These are phyloP conservation scores for Solanum etuberosum DNA, from an alignment of 257 asterid species.

Conservation along the genomic window DNA sequence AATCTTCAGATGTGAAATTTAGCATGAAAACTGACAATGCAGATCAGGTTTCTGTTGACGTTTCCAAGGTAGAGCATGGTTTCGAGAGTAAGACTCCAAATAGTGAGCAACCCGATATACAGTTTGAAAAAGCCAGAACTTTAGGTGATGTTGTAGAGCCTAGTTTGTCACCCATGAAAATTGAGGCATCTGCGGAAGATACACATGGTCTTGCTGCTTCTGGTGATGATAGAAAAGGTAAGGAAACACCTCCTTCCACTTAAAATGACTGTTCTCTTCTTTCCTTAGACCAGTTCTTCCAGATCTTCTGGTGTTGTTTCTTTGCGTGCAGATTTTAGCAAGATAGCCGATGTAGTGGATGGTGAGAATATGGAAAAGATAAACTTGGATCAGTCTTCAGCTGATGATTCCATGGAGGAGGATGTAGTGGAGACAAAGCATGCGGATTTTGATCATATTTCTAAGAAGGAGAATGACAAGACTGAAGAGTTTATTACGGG, in stretches of 20 bases:
- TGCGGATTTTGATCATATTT: conserved; percentile 5
- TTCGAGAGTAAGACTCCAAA: conserved; percentile 8
- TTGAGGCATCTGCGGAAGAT: conserved; percentile 4
- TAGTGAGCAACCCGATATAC: conserved; percentile 10
- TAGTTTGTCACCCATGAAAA: conserved; percentile 4
- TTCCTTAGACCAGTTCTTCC: background rate
- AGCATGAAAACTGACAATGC: conserved; percentile 19
- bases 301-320: background rate
- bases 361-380: conserved; percentile 23
- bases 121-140: conserved; percentile 7
- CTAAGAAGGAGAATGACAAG: conserved; percentile 2
- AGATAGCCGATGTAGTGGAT: conserved; percentile 7
- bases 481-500: conserved; percentile 1
- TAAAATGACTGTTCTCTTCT: background rate
- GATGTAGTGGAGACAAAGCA: conserved; percentile 17
- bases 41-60: conserved; percentile 10
- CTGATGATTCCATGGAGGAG: conserved; percentile 33
- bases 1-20: conserved; percentile 4
- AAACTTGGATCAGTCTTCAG: conserved; percentile 24
- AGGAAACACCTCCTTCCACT: background rate
- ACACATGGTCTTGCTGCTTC: conserved; percentile 8
- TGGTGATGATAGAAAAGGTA: conserved; percentile 15
- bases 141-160: background rate
- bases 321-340: background rate
- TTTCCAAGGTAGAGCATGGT: conserved; percentile 9